Evolutionary conservation across 768 basidiomycete species (phyloP), one percentile per base, ranked within the genome.

Genomic region (Boletus vinaceobasis): DNA sequence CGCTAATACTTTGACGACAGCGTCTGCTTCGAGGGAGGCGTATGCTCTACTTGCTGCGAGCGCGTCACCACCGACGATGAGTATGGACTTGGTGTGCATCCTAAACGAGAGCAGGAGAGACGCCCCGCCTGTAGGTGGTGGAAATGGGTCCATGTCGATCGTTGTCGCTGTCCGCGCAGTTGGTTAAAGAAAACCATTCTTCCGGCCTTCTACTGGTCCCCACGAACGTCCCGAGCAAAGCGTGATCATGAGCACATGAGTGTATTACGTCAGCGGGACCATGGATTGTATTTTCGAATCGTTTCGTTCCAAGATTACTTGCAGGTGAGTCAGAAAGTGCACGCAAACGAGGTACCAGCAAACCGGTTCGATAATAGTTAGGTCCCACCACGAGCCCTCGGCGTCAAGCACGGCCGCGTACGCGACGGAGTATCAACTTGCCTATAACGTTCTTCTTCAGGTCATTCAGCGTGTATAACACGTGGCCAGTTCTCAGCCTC

Each of bases 11-110:
- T 86, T 71, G 32, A 95, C 93, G 9, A 68, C 62, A 0, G 88
- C 83, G 56, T 86, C 86, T 5, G 93, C 88, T 66, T 95, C 91
- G 35, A 96, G 79, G 2, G 90, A 84, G 17, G 87, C 76, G 61
- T 89, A 90, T 2, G 89, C 86, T 44, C 96, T 83, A n/a, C 83
- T 79, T 0, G 93, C 93, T 1, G 93, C 93, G 3, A 98, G 80
- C 2, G 80, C 63, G n/a, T 85, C 83, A 1, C 86, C 81, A 3
- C 96, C 94, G 39, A 98, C 61, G 42, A 98, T 80, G 37, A 98
- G 74, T 33, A 84, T 77, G 0, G 73, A 75, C 36, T 78, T 78
- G 52, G 71, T 67, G 39, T 75, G 72, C 27, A 87, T 75, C 47
- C 78, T 79, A 72, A 93, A 92, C 1, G 93, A 86, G 21, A 95